These are phyloP conservation scores for Arabis hirsuta DNA, from an alignment of 345 rosid genomes.

Conservation along the genomic window DNA sequence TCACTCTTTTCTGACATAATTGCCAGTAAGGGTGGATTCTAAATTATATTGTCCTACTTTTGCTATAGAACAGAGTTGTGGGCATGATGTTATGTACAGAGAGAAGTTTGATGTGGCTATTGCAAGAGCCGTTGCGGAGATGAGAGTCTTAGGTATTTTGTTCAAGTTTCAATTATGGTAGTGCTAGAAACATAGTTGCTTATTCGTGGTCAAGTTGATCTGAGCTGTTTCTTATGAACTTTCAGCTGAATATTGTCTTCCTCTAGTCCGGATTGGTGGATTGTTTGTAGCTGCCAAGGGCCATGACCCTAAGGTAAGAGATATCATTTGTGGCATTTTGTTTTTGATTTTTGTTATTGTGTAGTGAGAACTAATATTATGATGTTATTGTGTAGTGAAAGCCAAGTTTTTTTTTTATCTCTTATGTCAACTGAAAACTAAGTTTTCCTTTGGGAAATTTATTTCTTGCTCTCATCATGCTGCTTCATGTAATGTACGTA, in stretches of 20 bases:
- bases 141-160: conserved; percentile 80
- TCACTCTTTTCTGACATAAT: background rate
- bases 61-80: conserved; percentile 70
- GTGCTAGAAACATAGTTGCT: conserved; percentile 4
- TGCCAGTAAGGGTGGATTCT: conserved; percentile 20
- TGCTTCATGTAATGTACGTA: background rate
- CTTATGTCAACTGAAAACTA: too few relatives aligned
- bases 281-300: conserved; percentile 96
- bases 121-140: conserved; percentile 96
- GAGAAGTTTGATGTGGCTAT: conserved; percentile 88
- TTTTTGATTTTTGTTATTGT: background rate
- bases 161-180: background rate
- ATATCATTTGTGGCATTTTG: conserved; percentile 1
- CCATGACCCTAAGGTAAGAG: conserved; percentile 79
- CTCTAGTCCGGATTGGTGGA: conserved; percentile 93
- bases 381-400: too few relatives aligned
- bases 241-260: conserved; percentile 95
- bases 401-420: too few relatives aligned
- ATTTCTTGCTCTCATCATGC: background rate
- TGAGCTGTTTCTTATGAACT: conserved; percentile 25
- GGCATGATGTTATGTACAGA: conserved; percentile 62
- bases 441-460: background rate
- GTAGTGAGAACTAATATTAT: too few relatives aligned
- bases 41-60: conserved; percentile 14
- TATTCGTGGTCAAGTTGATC: conserved; percentile 22